Conservation (phyloP, 1,284 basidiomycete genomes). For the Apiotrichum gracile region DNA sequence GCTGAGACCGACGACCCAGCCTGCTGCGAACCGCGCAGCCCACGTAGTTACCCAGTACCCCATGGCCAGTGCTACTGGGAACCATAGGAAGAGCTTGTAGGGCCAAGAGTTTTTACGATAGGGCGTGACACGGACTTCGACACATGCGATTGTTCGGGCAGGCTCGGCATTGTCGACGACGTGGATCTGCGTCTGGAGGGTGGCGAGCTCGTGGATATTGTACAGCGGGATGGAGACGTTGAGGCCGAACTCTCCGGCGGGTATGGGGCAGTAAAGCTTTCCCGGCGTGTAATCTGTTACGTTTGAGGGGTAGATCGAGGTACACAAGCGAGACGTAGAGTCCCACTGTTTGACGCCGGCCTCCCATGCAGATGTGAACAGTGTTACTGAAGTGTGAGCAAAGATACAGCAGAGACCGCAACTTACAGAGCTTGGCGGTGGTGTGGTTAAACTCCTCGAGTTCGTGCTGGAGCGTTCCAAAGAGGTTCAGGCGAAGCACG, state of each 20-base stretch:
- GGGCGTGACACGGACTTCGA: constrained; percentile 72
- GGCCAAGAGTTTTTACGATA: constrained; percentile 61
- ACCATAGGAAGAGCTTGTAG: constrained; percentile 74
- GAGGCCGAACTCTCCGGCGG: constrained; percentile 71
- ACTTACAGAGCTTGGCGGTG: constrained; percentile 61
- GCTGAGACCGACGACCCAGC: constrained; percentile 55
- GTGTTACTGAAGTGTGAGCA: constrained; percentile 56
- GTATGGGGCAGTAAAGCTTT: constrained; percentile 65
- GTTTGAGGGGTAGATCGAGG: constrained; percentile 63
- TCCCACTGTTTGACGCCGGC: constrained; percentile 68
- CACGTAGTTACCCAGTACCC: constrained; percentile 76
- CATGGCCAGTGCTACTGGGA: constrained; percentile 66
- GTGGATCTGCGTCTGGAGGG: constrained; percentile 73
- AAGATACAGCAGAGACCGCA: constrained; percentile 4
- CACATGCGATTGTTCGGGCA: constrained; percentile 69
- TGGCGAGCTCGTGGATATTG: constrained; percentile 67
- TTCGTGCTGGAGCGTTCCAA: constrained; percentile 44
- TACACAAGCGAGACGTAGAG: constrained; percentile 68
- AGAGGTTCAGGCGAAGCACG: constrained; percentile 42
- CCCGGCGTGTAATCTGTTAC: constrained; percentile 50
- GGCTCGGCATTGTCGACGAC: constrained; percentile 72
- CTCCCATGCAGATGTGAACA: constrained; percentile 73
- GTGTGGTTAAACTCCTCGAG: constrained; percentile 59
- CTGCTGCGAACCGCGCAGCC: constrained; percentile 71
- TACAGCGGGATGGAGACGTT: constrained; percentile 68